Conservation (phyloP, 495 filamentous ascomycete genomes). For the Aspergillus olivimuriae region DNA sequence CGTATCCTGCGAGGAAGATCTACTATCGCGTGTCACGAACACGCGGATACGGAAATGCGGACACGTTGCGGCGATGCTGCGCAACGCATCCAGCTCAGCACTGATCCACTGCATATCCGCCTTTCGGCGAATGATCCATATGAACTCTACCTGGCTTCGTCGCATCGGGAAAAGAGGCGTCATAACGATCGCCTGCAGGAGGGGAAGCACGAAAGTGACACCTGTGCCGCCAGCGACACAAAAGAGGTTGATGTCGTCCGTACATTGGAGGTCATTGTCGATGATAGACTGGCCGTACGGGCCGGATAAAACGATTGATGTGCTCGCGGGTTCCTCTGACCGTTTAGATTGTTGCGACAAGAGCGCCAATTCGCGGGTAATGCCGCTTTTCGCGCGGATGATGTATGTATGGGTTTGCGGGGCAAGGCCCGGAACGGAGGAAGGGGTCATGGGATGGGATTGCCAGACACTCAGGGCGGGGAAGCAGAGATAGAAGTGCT, state of each 20-base stretch:
- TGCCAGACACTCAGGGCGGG: conserved; percentile 55
- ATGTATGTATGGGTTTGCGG: conserved; percentile 53
- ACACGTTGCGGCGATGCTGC: conserved; percentile 24
- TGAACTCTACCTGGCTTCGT: conserved; percentile 42
- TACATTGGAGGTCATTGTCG: conserved; percentile 20
- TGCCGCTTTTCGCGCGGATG: conserved; percentile 52
- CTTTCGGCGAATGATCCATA: conserved; percentile 54
- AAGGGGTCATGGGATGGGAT: conserved; percentile 61
- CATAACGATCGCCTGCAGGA: conserved; percentile 40
- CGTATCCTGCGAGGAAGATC: too few relatives aligned
- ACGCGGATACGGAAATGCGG: conserved; percentile 42
- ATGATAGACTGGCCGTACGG: conserved; percentile 51
- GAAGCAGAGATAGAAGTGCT: conserved; percentile 64
- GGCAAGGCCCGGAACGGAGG: conserved; percentile 36
- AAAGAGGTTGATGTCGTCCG: conserved; percentile 46
- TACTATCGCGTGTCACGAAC: conserved; percentile 48
- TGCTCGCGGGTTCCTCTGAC: background rate
- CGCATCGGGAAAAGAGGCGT: conserved; percentile 20
- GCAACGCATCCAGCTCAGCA: conserved; percentile 45
- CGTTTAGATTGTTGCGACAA: conserved; percentile 20
- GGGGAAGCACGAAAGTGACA: conserved; percentile 55
- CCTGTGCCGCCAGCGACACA: conserved; percentile 61
- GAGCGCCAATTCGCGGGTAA: conserved; percentile 48
- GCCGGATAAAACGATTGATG: conserved; percentile 45
- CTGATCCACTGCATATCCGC: conserved; percentile 51